These are phyloP conservation scores for Echria macrotheca DNA, from an alignment of 495 filamentous ascomycete species.

Conservation along the genomic window DNA sequence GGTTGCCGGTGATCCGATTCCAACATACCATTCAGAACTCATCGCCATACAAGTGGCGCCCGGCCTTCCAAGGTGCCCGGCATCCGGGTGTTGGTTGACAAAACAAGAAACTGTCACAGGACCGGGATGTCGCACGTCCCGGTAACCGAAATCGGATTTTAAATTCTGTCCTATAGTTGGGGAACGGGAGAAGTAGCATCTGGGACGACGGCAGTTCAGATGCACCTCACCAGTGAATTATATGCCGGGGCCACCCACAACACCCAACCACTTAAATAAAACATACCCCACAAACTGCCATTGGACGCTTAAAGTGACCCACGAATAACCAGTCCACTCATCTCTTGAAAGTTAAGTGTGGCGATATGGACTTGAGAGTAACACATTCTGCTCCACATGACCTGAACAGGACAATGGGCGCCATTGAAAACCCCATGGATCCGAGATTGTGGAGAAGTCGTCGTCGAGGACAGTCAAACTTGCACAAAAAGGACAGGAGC, in stretches of 20 bases:
- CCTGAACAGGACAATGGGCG: constrained; percentile 20
- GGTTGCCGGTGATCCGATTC: too few relatives aligned
- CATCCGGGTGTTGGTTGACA: too few relatives aligned
- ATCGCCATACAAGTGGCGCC: too few relatives aligned
- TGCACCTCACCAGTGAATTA: constrained; percentile 2
- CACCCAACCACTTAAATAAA: constrained; percentile 12
- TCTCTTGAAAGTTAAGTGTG: constrained; percentile 13
- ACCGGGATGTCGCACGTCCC: too few relatives aligned
- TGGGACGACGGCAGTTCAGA: constrained; percentile 3
- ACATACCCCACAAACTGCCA: constrained; percentile 25
- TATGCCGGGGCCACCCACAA: constrained; percentile 13
- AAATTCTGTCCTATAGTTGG: too few relatives aligned
- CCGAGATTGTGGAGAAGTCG: constrained; percentile 7
- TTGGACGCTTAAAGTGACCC: constrained; percentile 29
- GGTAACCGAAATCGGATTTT: too few relatives aligned
- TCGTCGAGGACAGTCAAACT: constrained; percentile 6
- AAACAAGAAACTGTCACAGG: too few relatives aligned
- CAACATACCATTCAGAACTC: too few relatives aligned
- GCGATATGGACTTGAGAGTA: constrained; percentile 9
- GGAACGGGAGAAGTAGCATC: too few relatives aligned
- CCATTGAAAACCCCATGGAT: constrained; percentile 25
- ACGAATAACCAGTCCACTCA: constrained; percentile 17
- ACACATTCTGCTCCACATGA: constrained; percentile 24
- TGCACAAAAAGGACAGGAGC: constrained; percentile 12
- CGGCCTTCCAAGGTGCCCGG: too few relatives aligned